phyloP scores from a whole-genome alignment of 352 stramenopile genomes.

The Aphanomyces euteiches region DNA sequence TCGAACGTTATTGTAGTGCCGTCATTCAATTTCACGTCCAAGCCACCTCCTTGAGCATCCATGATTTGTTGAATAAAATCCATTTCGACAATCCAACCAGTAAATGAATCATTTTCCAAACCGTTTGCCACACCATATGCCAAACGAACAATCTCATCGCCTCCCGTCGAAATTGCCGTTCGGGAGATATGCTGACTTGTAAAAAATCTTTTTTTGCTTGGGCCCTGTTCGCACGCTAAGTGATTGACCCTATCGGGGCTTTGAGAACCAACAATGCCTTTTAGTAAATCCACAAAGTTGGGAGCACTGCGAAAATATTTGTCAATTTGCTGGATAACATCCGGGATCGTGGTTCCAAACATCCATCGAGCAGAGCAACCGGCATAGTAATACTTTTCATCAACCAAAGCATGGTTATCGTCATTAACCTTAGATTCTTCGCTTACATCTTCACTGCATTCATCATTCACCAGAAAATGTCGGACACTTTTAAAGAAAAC shows the following conservation, averaged over 20 bases:
- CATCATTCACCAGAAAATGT: neutral
- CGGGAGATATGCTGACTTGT: neutral
- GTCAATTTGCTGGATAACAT: neutral
- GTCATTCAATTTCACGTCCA: too few relatives aligned
- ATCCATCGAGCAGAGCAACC: neutral
- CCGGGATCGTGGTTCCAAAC: neutral
- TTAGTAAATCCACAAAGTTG: neutral
- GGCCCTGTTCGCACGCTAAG: too few relatives aligned
- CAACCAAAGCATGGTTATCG: neutral
- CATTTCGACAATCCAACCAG: neutral
- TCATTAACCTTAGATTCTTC: neutral
- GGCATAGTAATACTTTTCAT: neutral
- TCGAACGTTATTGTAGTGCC: too few relatives aligned
- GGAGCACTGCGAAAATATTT: neutral
- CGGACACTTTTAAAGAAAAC: neutral
- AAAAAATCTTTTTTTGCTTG: too few relatives aligned
- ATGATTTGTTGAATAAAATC: constrained; percentile 5
- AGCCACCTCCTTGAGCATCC: too few relatives aligned
- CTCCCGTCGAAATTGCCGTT: neutral
- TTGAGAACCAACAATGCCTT: neutral
- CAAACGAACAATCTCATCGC: neutral
- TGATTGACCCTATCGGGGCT: neutral
- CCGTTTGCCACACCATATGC: neutral
- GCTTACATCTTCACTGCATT: too few relatives aligned
- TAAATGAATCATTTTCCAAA: neutral